Evolutionary conservation across 306 rosid species (phyloP).

Genomic region (Vigna mungo): DNA sequence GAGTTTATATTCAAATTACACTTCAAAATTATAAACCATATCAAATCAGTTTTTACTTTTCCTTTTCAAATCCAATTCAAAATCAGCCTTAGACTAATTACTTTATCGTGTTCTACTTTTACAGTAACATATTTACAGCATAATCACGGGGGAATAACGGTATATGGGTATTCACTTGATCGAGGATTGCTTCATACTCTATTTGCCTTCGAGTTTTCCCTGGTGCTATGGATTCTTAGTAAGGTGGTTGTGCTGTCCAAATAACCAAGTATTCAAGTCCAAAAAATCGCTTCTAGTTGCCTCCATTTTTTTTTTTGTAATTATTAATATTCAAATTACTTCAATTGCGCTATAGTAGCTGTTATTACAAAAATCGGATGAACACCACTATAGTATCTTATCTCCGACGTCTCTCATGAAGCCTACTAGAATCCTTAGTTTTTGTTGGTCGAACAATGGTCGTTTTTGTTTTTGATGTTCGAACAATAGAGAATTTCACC

Average conservation of each 20-base stretch:
- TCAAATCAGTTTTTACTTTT: too few species aligned
- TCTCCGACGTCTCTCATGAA: too few species aligned
- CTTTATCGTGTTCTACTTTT: not conserved
- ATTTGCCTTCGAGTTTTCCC: conserved; percentile 88
- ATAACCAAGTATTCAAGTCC: not conserved
- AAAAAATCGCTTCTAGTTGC: not conserved
- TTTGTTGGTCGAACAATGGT: too few species aligned
- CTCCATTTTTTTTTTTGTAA: not conserved
- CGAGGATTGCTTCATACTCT: conserved; percentile 94
- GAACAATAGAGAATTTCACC: too few species aligned
- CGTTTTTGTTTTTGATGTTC: too few species aligned
- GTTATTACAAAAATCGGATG: too few species aligned
- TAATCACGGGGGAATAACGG: conserved; percentile 84
- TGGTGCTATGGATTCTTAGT: conserved; percentile 88
- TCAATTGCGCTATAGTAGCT: too few species aligned
- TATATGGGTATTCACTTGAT: conserved; percentile 88
- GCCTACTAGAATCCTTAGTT: too few species aligned
- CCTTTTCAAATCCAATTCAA: too few species aligned
- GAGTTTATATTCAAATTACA: conserved; percentile 23
- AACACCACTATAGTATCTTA: too few species aligned
- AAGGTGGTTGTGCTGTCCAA: conserved; percentile 79
- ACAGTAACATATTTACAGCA: conserved; percentile 84
- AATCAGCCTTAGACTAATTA: not conserved
- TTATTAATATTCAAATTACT: not conserved
- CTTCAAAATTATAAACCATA: too few species aligned